Base-by-base conservation (phyloP, 768 basidiomycete genomes). In the Collybia sordida region DNA sequence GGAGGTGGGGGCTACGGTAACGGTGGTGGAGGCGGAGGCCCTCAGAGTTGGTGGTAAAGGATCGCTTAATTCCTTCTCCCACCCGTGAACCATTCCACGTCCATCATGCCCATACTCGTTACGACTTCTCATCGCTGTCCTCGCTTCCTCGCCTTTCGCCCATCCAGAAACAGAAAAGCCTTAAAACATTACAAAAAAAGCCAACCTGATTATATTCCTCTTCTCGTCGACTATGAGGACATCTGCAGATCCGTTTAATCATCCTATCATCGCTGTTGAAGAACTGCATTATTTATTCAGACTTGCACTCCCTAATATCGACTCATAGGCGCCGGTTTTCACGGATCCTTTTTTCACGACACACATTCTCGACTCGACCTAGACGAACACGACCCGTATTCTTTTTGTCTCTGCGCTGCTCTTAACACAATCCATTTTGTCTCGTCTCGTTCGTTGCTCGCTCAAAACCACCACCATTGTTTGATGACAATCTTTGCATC, bases 381-480 rank as follows among this genome's bases (percentile, higher is more conserved):
- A 63, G 58, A 61, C 54, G 55, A 56, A 25, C 57, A 51, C 53
- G 54, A 60, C 55, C 49, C 48, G 53, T 51, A 50, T 54, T 51
- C n/a, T 54, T 49, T 47, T 39, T 37, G 31, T 50, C 41, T 56
- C 64, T 77, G 80, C 79, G 80, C 83, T 84, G 80, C 83, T 84
- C 80, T 81, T 78, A 74, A 67, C 59, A 68, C n/a, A n/a, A n/a
- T 62, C 73, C 64, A 76, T 80, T 79, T 66, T 64, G 58, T 63
- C 59, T 55, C 54, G 51, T 57, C 45, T 57, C 54, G 57, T 52
- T 51, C 54, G 55, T 75, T 77, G 75, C 71, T 60, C 59, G 57
- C 58, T 59, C 53, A 55, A 70, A 72, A 50, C 58, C 59, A 64
- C 71, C 71, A 71, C 75, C 74, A 75, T 31, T 31, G 31, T 31